Evolutionary conservation across 345 rosid genomes (phyloP).

Genomic region (Brassica nigra): DNA sequence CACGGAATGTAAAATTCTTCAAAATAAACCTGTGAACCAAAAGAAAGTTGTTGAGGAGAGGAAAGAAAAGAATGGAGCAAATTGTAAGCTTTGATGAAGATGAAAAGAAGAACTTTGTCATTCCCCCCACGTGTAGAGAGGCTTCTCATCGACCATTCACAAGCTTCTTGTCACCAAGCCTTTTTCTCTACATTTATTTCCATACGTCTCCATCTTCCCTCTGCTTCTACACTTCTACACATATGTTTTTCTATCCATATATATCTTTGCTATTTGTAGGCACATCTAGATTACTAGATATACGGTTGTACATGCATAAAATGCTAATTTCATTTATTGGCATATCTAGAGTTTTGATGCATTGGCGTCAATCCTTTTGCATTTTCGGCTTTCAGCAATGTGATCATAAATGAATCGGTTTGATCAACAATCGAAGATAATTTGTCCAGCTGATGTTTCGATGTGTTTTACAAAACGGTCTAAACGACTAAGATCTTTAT

Average conservation of each 20-base stretch:
- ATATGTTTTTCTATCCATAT: background rate
- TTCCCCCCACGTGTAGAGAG: constrained; percentile 41
- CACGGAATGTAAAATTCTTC: background rate
- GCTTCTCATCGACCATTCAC: constrained; percentile 36
- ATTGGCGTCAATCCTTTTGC: background rate
- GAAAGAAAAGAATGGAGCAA: constrained; percentile 12
- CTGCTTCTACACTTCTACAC: constrained; percentile 21
- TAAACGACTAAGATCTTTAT: background rate
- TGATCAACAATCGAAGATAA: background rate
- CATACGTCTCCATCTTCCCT: constrained; percentile 7
- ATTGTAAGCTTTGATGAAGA: constrained; percentile 23
- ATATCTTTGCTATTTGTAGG: background rate
- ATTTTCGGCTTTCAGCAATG: background rate
- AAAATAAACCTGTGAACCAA: background rate
- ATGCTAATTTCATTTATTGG: background rate
- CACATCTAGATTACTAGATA: constrained; percentile 1
- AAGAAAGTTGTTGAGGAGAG: constrained; percentile 22
- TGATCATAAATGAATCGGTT: background rate
- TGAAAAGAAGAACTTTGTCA: constrained; percentile 35
- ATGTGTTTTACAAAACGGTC: background rate
- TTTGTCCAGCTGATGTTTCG: too few species aligned
- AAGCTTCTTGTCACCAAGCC: constrained; percentile 32
- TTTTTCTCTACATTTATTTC: constrained; percentile 20
- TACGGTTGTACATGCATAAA: background rate
- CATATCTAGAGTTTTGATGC: constrained; percentile 1